Conservation (phyloP, 768 basidiomycete species). For the Mycena crocata region DNA sequence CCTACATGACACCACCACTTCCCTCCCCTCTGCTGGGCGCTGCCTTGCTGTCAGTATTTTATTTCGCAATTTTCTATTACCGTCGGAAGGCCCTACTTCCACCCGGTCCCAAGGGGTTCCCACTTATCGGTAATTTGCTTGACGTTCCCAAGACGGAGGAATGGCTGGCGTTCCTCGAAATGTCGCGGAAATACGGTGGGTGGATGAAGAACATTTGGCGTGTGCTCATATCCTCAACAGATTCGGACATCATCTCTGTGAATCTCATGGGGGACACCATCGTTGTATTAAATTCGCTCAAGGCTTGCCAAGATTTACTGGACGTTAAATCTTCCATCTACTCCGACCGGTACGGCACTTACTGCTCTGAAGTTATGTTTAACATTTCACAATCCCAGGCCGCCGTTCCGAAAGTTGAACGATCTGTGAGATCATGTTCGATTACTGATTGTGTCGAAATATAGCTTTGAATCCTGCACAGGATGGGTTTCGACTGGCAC, state of each 20-base stretch:
- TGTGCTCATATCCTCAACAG: neutral
- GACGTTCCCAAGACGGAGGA: conserved; percentile 11
- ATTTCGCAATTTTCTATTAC: too few relatives aligned
- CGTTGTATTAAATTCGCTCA: conserved; percentile 17
- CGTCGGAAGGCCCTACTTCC: neutral
- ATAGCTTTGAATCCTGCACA: neutral
- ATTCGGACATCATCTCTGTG: conserved; percentile 18
- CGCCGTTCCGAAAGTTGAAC: conserved; percentile 22
- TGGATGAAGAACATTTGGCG: too few relatives aligned
- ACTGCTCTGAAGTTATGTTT: neutral
- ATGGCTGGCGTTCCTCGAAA: conserved; percentile 19
- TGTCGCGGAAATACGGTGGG: conserved; percentile 21
- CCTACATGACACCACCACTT: too few relatives aligned
- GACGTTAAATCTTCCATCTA: conserved; percentile 18
- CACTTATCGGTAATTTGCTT: conserved; percentile 3
- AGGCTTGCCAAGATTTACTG: conserved; percentile 1
- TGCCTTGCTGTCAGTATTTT: too few relatives aligned
- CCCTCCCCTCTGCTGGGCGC: too few relatives aligned
- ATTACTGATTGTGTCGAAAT: neutral
- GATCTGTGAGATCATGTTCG: conserved; percentile 6
- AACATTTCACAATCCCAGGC: neutral
- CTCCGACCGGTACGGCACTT: conserved; percentile 15
- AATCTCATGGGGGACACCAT: conserved; percentile 14
- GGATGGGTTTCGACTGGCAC: conserved; percentile 15
- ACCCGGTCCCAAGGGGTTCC: conserved; percentile 11